Evolutionary conservation across 2,329 filamentous ascomycete species (phyloP), one percentile per base, ranked within the genome.

Genomic region (Immersiporthe knoxdaviesiana): DNA sequence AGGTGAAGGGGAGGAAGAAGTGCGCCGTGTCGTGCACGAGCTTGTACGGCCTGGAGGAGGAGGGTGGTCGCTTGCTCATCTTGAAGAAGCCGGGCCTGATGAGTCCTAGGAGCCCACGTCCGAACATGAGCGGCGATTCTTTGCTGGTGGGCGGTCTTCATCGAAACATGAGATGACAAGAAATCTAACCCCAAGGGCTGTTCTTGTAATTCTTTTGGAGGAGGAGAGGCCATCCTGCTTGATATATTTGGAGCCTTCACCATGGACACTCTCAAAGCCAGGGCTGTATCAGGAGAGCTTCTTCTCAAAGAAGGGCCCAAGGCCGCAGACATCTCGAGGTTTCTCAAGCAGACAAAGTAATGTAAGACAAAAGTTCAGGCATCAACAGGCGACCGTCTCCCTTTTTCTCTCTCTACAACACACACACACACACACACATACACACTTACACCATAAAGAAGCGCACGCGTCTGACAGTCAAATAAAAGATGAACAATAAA

Each of bases 1-100:
- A 58, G 10, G 62, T 35, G 41, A 69, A 71, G 3, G 69, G 69
- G 32, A 69, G 61, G 52, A 65, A 65, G 52, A 52, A 58, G 60
- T 69, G 52, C 41, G 67, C 62, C 10, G 59, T 54, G 30, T 71
- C 69, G 18, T 44, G 58, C 1, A 67, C 54, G 52, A 69, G 7
- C 16, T 50, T 67, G 63, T 41, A 67, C 3, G 64, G 61, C 37
- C 60, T 27, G 39, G 41, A 54, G 41, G 32, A 6, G 39, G 56
- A 35, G 35, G 35, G 4, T 35, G 35, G 44, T 18, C 21, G 5
- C 39, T 37, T 30, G n/a, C 58, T 41, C 64, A 67, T 69, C 47
- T 56, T 32, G 60, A 66, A 35, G 14, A 66, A 47, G 2, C 8
- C 21, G 1, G 39, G 14, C 27, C 56, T 27, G 56, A 54, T 41